Evolutionary conservation across 2,329 filamentous ascomycete species (phyloP).

Genomic region (Aspergillus sp.): DNA sequence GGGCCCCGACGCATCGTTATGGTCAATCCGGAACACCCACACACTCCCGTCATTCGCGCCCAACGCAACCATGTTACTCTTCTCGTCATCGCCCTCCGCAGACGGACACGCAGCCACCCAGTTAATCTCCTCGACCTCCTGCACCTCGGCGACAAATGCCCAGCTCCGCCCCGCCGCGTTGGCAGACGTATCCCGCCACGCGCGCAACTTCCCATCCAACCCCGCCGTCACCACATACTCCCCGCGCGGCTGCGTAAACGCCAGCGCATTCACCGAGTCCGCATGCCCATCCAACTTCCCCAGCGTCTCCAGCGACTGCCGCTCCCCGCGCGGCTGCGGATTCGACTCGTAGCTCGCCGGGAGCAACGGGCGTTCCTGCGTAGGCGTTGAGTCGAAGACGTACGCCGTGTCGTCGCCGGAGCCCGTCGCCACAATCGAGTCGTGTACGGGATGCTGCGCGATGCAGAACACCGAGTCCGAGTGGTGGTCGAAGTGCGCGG

Average conservation of each 20-base stretch:
- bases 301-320: conserved; percentile 55
- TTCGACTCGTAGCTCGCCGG: conserved; percentile 66
- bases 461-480: conserved; percentile 91
- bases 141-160: conserved; percentile 65
- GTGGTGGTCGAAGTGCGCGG: conserved; percentile 84
- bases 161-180: conserved; percentile 46
- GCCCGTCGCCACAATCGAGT: conserved; percentile 75
- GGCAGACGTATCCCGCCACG: conserved; percentile 50
- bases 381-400: conserved; percentile 68
- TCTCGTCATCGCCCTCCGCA: conserved; percentile 38
- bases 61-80: conserved; percentile 75
- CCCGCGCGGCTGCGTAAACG: conserved; percentile 74
- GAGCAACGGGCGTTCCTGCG: conserved; percentile 55
- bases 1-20: conserved; percentile 50
- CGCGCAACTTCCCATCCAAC: conserved; percentile 72
- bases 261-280: conserved; percentile 79
- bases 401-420: conserved; percentile 81
- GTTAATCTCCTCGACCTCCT: conserved; percentile 92
- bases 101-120: conserved; percentile 75
- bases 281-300: conserved; percentile 79
- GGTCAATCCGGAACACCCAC: conserved; percentile 88
- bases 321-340: conserved; percentile 50
- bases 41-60: conserved; percentile 86
- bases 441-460: conserved; percentile 76
- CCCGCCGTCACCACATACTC: conserved; percentile 82